Base-by-base conservation (phyloP, 208 protist genomes). In the Trypanosoma mega region DNA sequence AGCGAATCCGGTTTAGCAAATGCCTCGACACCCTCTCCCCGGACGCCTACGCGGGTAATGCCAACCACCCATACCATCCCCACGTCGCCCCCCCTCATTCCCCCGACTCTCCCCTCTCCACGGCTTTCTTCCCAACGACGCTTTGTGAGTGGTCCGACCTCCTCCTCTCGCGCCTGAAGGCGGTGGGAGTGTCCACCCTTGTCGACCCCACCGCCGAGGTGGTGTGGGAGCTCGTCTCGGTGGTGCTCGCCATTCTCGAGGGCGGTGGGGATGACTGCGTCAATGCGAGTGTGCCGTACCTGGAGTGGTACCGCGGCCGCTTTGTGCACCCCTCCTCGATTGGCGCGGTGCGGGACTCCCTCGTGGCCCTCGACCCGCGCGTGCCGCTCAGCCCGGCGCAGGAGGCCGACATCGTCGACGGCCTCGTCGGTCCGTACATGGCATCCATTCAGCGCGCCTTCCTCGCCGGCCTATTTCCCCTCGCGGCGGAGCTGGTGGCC, bases 381-480 rank as follows among this genome's bases (percentile, higher is more conserved):
- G n/a, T 33, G 2, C 44, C 48, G 30, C 34, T 46, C 12, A 24
- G 39, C 4, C 11, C n/a, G 3, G 54, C 33, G 8, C 29, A 16
- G 48, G 49, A 51, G 34, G 41, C 55, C 11, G 80, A 62, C 14
- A 58, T 61, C 4, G 48, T 80, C 12, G 69, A 82, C 29, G 71
- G 63, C 20, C 46, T 90, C 45, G 68, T 78, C 2, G 72, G 68
- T 0, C 59, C 66, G 0, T 81, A 78, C 46, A 73, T 92, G 41
- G 71, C 76, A 39, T 53, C 63, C 50, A 70, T 88, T 18, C 78
- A 92, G 60, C 60, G 76, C 0, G 55, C 64, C 6, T 89, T 94
- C 41, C 74, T 89, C 33, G 68, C 74, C 24, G 87, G 84, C 8
- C 57, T 69, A 36, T 89, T 85, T 44, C 52, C 70, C 23, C 24